Percentiles rank a stretch among this genome's conserved stretches.
These are phyloP conservation scores for Chlorella sp. DNA, from an alignment of 139 green algal species.

Conservation along the genomic window DNA sequence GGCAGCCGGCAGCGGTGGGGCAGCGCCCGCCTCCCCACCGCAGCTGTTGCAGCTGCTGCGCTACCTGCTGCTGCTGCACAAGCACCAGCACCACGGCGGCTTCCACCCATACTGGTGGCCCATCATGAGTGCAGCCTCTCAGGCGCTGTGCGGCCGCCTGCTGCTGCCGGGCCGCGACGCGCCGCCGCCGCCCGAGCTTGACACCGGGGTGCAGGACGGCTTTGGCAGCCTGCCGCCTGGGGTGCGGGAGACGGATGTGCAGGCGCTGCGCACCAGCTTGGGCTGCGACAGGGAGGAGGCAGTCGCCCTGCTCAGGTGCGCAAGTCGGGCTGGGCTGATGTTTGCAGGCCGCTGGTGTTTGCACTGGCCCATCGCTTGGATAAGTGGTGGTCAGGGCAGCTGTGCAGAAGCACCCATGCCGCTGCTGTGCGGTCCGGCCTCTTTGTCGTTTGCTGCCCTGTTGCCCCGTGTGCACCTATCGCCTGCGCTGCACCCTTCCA, in stretches of 20 bases:
- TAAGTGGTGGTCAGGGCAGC: no score
- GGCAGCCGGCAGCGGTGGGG: not conserved
- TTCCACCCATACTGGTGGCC: conserved; percentile 35
- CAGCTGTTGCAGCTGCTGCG: conserved; percentile 13
- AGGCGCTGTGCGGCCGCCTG: not conserved
- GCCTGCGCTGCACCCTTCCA: not conserved
- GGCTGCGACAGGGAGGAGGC: conserved; percentile 22
- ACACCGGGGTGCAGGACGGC: no score
- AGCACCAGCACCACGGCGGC: conserved; percentile 7
- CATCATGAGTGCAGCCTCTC: not conserved
- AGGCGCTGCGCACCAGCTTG: conserved; percentile 27
- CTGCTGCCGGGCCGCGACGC: conserved; percentile 11
- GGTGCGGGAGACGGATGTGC: conserved; percentile 12
- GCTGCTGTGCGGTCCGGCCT: no score
- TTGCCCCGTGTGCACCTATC: no score
- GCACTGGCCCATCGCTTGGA: no score
- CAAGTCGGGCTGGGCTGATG: not conserved
- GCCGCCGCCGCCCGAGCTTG: not conserved
- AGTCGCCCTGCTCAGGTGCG: conserved; percentile 1
- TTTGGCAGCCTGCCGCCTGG: no score
- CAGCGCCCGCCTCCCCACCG: not conserved
- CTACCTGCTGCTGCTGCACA: conserved; percentile 33
- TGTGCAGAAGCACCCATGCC: no score
- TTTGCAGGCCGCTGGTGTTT: no score
- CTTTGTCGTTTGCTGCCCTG: no score